phyloP scores from a whole-genome alignment of 164 flowering plant species.

The Dillenia turbinata region DNA sequence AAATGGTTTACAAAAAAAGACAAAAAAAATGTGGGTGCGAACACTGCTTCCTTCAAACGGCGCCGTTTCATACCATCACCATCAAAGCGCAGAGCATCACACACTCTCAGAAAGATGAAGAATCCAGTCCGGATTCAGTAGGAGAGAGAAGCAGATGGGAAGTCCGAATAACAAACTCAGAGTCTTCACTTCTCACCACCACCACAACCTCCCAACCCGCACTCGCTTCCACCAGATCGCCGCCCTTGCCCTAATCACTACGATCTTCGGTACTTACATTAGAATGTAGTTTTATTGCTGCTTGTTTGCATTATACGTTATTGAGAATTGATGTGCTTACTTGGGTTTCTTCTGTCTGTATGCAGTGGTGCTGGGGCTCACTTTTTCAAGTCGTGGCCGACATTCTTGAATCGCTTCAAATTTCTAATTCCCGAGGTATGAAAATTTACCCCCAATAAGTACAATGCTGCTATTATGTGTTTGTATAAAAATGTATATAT shows the following conservation, averaged over 20 bases:
- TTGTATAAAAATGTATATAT: no score
- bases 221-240: slow-evolving; percentile 75
- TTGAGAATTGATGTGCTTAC: slow-evolving; percentile 3
- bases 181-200: slow-evolving; percentile 13
- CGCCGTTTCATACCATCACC: no score
- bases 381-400: slow-evolving; percentile 89
- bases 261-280: slow-evolving; percentile 62
- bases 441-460: no score
- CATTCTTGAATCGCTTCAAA: slow-evolving; percentile 79
- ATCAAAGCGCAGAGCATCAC: no score
- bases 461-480: no score
- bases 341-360: slow-evolving; percentile 6
- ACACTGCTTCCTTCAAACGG: no score
- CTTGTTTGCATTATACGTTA: not conserved
- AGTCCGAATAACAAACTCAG: slow-evolving; percentile 14
- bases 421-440: slow-evolving; percentile 94
- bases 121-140: no score
- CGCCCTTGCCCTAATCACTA: slow-evolving; percentile 51
- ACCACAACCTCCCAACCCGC: slow-evolving; percentile 26
- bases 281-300: not conserved
- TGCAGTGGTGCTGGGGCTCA: slow-evolving; percentile 97
- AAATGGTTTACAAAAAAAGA: no score
- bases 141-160: slow-evolving; percentile 9
- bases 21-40: no score
- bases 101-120: no score